Conservation (phyloP, 176 grass and related monocot genomes). For the Musa acuminata region DNA sequence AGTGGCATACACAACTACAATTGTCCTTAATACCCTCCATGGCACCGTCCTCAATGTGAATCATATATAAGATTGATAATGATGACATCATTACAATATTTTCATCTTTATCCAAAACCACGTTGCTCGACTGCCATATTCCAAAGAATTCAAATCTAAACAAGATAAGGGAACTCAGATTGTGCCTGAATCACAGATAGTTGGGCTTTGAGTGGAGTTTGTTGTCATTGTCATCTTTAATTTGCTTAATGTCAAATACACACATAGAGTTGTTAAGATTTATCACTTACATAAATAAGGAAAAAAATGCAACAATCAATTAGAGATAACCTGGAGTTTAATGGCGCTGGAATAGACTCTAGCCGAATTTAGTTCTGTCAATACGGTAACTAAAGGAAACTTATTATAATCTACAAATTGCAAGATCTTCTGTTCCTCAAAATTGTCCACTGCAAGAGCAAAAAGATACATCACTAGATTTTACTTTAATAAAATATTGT, state of each 20-base stretch:
- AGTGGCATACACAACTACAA: too few relatives aligned
- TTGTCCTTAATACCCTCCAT: too few relatives aligned
- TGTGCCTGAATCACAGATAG: too few relatives aligned
- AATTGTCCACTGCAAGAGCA: constrained; percentile 51
- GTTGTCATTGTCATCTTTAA: not conserved
- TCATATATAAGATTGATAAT: too few relatives aligned
- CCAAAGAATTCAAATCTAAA: not conserved
- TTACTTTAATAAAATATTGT: too few relatives aligned
- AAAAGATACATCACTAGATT: not conserved
- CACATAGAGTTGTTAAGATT: too few relatives aligned
- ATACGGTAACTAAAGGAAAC: constrained; percentile 69
- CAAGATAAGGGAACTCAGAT: not conserved
- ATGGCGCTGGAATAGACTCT: constrained; percentile 84
- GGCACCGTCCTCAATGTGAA: too few relatives aligned
- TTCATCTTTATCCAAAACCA: too few relatives aligned
- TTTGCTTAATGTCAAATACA: too few relatives aligned
- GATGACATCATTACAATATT: too few relatives aligned
- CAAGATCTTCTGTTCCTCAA: constrained; percentile 64
- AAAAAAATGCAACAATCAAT: constrained; percentile 12
- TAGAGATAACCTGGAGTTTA: constrained; percentile 67
- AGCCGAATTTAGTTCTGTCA: constrained; percentile 76
- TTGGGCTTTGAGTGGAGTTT: not conserved
- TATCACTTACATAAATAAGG: not conserved
- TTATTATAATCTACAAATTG: constrained; percentile 79
- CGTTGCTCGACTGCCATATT: not conserved